Base-by-base conservation (phyloP, 371 early-diverging fungal species). In the Chytridiales sp. region DNA sequence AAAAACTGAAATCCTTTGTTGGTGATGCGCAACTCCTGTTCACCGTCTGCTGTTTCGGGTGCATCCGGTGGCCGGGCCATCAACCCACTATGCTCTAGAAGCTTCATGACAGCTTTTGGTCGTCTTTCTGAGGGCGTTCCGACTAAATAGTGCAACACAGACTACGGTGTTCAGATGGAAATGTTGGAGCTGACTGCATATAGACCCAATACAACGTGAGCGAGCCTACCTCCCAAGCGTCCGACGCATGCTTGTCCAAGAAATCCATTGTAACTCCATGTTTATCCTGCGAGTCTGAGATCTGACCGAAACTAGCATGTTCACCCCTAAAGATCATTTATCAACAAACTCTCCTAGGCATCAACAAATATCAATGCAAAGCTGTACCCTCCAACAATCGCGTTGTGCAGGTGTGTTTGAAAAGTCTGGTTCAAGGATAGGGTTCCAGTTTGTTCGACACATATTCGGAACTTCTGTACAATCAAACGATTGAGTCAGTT, bases 1-100 rank as follows among this genome's bases (percentile, higher is more conserved):
- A 97, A 68, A 69, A 97, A 97, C 64, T 96, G 96, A 67, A 97
- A 97, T 1, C 98, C 98, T 56, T 90, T 89, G 73, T 91, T 93
- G 15, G 95, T 95, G 59, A 97, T 97, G 40, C 78, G 64, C 56
- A 82, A 62, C 1, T 73, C 72, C 39, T 64, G 39, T n/a, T 52
- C 64, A 15, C 60, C 47, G n/a, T 22, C 30, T 46, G 48, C n/a
- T 29, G 27, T 44, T 36, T 72, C 26, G 11, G 32, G 22, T n/a
- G n/a, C n/a, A n/a, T n/a, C n/a, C n/a, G n/a, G n/a, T n/a, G n/a
- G n/a, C n/a, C 42, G 41, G 30, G 52, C 84, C 94, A 95, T 94
- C 21, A 94, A 73, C 29, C 86, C 82, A 43, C 92, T 87, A 47
- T 83, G 74, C 29, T 82, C 78, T 22, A 96, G 70, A 17, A 96